A percentile compares a stretch with the other conserved stretches of the same genome.
These are phyloP conservation scores for Grosmannia serpens DNA, from an alignment of 2,329 filamentous ascomycete genomes.

Conservation along the genomic window DNA sequence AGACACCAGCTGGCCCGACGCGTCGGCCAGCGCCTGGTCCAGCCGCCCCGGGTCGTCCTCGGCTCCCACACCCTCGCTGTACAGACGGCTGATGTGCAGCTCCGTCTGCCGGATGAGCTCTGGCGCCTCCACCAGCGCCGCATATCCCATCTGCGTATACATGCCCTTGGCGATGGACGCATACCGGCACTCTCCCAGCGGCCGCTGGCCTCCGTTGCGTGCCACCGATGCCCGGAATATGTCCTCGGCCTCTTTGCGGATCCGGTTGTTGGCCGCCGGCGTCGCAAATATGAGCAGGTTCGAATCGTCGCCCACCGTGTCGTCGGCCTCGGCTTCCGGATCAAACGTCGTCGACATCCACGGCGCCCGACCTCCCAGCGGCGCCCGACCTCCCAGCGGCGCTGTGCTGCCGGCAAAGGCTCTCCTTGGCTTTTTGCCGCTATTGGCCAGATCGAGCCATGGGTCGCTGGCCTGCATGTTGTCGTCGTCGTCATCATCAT, in stretches of 20 bases:
- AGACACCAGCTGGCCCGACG: conserved; percentile 37
- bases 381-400: not conserved
- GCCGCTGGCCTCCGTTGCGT: conserved; percentile 17
- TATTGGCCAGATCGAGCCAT: conserved; percentile 10
- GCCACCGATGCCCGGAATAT: conserved; percentile 42
- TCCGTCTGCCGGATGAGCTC: conserved; percentile 68
- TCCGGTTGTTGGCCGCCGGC: conserved; percentile 37
- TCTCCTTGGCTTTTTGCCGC: not conserved
- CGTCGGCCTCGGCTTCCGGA: conserved; percentile 14
- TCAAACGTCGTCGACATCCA: conserved; percentile 8
- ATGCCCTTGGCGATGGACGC: conserved; percentile 61
- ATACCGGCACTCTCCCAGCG: conserved; percentile 44
- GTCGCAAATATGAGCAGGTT: conserved; percentile 45
- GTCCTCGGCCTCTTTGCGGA: conserved; percentile 43
- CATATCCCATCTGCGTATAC: conserved; percentile 44
- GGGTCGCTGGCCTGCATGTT: conserved; percentile 17
- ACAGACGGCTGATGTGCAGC: conserved; percentile 52
- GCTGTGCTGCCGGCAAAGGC: not conserved
- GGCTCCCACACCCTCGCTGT: conserved; percentile 47
- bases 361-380: not conserved
- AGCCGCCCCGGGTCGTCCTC: conserved; percentile 45
- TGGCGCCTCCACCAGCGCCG: conserved; percentile 55
- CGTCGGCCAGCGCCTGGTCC: conserved; percentile 42
- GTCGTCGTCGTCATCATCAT: conserved; percentile 26
- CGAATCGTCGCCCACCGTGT: conserved; percentile 27